phyloP scores from a whole-genome alignment of 305 asterid species.

The Coffea humblotiana region DNA sequence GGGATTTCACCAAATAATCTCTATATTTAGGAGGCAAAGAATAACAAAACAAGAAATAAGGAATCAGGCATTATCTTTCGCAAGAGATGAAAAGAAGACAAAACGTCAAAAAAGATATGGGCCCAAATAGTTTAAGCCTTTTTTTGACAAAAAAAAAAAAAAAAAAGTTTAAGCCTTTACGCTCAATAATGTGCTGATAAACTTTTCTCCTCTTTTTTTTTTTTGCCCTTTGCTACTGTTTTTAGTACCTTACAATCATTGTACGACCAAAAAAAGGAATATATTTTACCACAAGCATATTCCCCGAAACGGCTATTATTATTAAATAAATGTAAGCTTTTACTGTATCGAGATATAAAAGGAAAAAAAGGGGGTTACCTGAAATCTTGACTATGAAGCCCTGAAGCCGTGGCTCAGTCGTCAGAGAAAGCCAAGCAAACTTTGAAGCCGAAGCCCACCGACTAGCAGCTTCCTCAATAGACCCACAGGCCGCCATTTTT shows the following conservation, averaged over 20 bases:
- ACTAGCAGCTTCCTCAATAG: constrained; percentile 62
- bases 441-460: constrained; percentile 73
- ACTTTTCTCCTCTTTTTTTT: neutral
- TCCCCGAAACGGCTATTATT: neutral
- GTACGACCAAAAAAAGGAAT: neutral
- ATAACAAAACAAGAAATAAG: neutral
- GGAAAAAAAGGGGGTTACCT: constrained; percentile 33
- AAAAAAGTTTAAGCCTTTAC: neutral
- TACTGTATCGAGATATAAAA: neutral
- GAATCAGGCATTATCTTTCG: too few species aligned
- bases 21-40: too few species aligned
- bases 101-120: too few species aligned
- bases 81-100: too few species aligned
- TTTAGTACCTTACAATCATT: neutral
- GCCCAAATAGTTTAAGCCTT: neutral
- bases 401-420: constrained; percentile 78
- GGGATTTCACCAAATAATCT: too few species aligned
- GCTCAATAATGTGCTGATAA: neutral
- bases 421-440: constrained; percentile 67
- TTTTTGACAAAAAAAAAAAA: too few species aligned
- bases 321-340: too few species aligned
- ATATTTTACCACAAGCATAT: neutral
- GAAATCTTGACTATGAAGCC: constrained; percentile 71
- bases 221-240: neutral
- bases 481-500: constrained; percentile 75